Evolutionary conservation across 225 moss, liverwort and hornwort genomes (phyloP).

Genomic region (Antitrichia curtipendula): DNA sequence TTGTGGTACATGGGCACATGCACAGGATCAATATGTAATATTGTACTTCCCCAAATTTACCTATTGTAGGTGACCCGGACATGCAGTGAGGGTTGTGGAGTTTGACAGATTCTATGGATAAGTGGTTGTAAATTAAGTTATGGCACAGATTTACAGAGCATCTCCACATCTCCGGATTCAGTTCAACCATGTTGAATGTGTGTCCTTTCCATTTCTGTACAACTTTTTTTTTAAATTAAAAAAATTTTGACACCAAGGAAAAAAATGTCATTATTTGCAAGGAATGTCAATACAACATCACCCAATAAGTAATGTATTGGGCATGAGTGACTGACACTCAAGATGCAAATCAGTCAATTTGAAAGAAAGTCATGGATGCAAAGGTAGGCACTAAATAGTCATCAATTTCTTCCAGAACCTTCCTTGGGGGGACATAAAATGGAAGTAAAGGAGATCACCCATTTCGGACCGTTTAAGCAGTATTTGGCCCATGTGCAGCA

Average conservation of each 20-base stretch:
- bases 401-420: too few species aligned
- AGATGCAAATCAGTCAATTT: not conserved
- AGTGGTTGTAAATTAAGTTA: not conserved
- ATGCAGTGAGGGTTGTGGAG: not conserved
- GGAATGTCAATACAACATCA: not conserved
- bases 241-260: too few species aligned
- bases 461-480: too few species aligned
- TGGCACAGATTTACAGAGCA: not conserved
- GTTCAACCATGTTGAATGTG: not conserved
- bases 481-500: too few species aligned
- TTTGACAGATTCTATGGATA: not conserved
- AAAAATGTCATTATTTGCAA: not conserved
- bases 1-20: not conserved
- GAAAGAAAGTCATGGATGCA: not conserved
- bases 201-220: not conserved
- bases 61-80: not conserved
- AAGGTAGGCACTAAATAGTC: too few species aligned
- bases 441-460: too few species aligned
- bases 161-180: too few species aligned
- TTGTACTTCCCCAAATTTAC: not conserved
- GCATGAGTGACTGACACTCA: not conserved
- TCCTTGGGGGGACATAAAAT: too few species aligned
- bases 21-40: not conserved
- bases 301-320: not conserved
- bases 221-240: not conserved